Evolutionary conservation across 768 basidiomycete genomes (phyloP).

Genomic region (Pluteus cervinus): DNA sequence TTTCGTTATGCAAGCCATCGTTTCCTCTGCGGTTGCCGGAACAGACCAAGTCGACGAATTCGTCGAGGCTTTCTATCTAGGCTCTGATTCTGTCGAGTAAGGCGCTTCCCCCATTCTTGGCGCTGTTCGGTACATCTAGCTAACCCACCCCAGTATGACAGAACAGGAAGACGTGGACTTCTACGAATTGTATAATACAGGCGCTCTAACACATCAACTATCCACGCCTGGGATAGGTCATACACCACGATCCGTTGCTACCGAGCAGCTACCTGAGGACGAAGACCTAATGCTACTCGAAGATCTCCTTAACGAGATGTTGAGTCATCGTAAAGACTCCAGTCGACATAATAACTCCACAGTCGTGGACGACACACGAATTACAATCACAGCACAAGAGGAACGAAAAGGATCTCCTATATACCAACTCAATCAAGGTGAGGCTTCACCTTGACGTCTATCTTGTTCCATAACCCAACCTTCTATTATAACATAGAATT

Average conservation of each 20-base stretch:
- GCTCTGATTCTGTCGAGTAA: slow-evolving; percentile 7
- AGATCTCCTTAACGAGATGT: neutral
- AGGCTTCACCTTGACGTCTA: no score
- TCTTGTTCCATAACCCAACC: no score
- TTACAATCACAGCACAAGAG: no score
- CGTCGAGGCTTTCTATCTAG: slow-evolving; percentile 14
- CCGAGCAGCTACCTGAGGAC: neutral
- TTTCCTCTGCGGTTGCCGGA: neutral
- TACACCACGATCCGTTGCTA: neutral
- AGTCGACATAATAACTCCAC: slow-evolving; percentile 7
- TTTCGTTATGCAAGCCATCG: no score
- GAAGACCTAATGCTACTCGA: neutral
- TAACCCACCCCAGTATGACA: slow-evolving; percentile 8
- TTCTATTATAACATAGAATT: no score
- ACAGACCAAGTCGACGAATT: slow-evolving; percentile 12
- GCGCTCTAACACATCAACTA: slow-evolving; percentile 12
- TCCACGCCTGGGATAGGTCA: slow-evolving; percentile 11
- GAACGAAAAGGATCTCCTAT: no score
- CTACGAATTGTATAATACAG: slow-evolving; percentile 24
- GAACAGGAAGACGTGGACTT: slow-evolving; percentile 22
- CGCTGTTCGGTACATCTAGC: no score
- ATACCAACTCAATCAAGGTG: no score
- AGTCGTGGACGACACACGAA: no score
- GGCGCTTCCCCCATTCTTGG: no score
- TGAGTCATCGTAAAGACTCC: no score